Evolutionary conservation across 2,329 filamentous ascomycete genomes (phyloP).

Genomic region (Penicillium sclerotiorum): DNA sequence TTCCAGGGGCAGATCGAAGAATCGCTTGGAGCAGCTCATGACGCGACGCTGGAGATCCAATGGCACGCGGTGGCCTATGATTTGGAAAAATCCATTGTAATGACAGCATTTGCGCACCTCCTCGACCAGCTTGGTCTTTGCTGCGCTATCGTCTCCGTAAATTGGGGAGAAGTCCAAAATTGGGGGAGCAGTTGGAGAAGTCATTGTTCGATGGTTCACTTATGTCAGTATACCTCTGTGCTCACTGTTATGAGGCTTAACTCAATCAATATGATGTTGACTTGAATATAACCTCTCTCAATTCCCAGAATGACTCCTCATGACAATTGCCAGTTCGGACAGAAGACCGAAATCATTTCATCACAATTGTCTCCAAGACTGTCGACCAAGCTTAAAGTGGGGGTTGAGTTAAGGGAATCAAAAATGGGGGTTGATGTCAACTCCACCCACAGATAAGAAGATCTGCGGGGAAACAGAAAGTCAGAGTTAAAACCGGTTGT

Average conservation of each 20-base stretch:
- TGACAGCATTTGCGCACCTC: constrained; percentile 30
- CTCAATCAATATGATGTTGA: constrained; percentile 16
- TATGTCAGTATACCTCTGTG: constrained; percentile 6
- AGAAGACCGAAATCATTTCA: constrained; percentile 27
- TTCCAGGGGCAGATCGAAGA: constrained; percentile 45
- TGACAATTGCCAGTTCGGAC: neutral
- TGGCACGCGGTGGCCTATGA: constrained; percentile 46
- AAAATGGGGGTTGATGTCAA: constrained; percentile 31
- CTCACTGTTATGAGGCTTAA: neutral
- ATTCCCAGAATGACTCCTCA: neutral
- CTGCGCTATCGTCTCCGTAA: constrained; percentile 31
- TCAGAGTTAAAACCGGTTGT: neutral
- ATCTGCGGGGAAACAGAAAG: constrained; percentile 18
- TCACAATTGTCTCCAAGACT: neutral
- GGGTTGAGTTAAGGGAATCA: too few species aligned
- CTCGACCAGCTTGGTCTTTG: constrained; percentile 32
- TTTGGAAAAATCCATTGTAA: constrained; percentile 50
- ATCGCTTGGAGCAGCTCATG: constrained; percentile 43
- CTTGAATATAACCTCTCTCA: constrained; percentile 13
- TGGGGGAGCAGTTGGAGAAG: constrained; percentile 30
- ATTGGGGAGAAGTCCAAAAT: constrained; percentile 39
- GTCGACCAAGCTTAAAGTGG: too few species aligned
- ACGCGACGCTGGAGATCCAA: constrained; percentile 41
- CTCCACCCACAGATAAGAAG: constrained; percentile 14
- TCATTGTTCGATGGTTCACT: constrained; percentile 22